These are phyloP conservation scores for Aspergillus sp. DNA, from an alignment of 2,329 filamentous ascomycete genomes.

Conservation along the genomic window DNA sequence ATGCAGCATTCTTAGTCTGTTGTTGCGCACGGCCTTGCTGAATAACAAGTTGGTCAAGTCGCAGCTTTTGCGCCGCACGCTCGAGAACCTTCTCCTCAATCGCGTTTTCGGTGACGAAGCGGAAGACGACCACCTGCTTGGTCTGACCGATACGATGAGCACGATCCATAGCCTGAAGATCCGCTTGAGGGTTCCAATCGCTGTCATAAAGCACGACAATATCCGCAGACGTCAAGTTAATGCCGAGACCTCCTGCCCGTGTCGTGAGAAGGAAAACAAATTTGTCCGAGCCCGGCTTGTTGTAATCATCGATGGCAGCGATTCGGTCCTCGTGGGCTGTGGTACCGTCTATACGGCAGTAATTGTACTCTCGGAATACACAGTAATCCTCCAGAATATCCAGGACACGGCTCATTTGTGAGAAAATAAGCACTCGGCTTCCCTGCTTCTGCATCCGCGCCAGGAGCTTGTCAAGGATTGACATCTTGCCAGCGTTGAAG, in stretches of 20 bases:
- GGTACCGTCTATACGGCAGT: slow-evolving; percentile 94
- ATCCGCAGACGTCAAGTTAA: slow-evolving; percentile 92
- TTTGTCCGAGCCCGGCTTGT: slow-evolving; percentile 91
- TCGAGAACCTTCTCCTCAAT: slow-evolving; percentile 98
- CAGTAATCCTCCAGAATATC: slow-evolving; percentile 99
- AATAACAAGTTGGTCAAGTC: slow-evolving; percentile 94
- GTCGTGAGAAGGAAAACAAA: slow-evolving; percentile 96
- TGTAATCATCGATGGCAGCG: slow-evolving; percentile 96
- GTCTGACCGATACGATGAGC: slow-evolving; percentile 98
- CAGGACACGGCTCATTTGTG: slow-evolving; percentile 95
- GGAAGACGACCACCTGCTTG: slow-evolving; percentile 94
- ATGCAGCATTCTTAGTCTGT: slow-evolving; percentile 84
- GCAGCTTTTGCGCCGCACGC: slow-evolving; percentile 92
- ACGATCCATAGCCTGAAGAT: slow-evolving; percentile 98
- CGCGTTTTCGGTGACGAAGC: slow-evolving; percentile 95
- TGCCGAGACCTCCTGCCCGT: slow-evolving; percentile 90
- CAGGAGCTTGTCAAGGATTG: slow-evolving; percentile 89
- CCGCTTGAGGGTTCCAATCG: slow-evolving; percentile 98
- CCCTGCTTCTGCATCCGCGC: slow-evolving; percentile 79
- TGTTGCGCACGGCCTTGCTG: slow-evolving; percentile 94
- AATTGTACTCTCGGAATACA: slow-evolving; percentile 90
- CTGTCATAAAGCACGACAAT: slow-evolving; percentile 97
- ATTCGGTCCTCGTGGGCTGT: slow-evolving; percentile 98
- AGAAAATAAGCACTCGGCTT: slow-evolving; percentile 97
- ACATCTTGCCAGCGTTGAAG: slow-evolving; percentile 95